phyloP scores from a whole-genome alignment of 129 eudicot species.

The Gnaphalium uliginosum region DNA sequence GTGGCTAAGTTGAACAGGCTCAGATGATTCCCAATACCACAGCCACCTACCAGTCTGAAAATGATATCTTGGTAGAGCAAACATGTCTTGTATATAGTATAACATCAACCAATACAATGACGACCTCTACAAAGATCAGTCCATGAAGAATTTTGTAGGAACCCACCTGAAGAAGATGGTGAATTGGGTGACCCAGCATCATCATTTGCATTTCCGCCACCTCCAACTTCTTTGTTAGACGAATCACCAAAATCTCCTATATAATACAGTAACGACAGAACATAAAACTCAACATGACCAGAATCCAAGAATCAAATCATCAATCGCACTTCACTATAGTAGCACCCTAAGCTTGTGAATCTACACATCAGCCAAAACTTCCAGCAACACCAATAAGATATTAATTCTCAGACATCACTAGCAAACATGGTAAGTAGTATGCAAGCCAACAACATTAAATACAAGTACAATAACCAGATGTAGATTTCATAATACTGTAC shows the following conservation, averaged over 20 bases:
- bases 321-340: too few relatives aligned
- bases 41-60: constrained; percentile 82
- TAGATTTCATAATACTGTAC: too few relatives aligned
- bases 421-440: too few relatives aligned
- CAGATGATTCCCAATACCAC: constrained; percentile 91
- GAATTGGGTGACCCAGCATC: constrained; percentile 71
- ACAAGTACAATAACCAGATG: too few relatives aligned
- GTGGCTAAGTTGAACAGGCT: constrained; percentile 80
- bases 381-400: too few relatives aligned
- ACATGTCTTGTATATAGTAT: constrained; percentile 61
- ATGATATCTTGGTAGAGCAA: constrained; percentile 62
- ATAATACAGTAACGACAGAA: constrained; percentile 8
- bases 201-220: constrained; percentile 51
- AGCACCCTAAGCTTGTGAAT: too few relatives aligned
- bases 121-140: constrained; percentile 91
- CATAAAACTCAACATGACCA: not conserved
- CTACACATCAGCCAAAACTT: too few relatives aligned
- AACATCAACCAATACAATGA: constrained; percentile 60
- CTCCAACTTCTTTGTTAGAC: constrained; percentile 67
- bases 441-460: too few relatives aligned
- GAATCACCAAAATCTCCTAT: constrained; percentile 86
- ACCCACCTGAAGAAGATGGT: constrained; percentile 99
- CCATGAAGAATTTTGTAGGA: constrained; percentile 94
- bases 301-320: not conserved
- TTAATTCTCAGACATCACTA: too few relatives aligned